Base-by-base conservation (phyloP, 2,329 filamentous ascomycete species). In the Biscogniauxia sp. region DNA sequence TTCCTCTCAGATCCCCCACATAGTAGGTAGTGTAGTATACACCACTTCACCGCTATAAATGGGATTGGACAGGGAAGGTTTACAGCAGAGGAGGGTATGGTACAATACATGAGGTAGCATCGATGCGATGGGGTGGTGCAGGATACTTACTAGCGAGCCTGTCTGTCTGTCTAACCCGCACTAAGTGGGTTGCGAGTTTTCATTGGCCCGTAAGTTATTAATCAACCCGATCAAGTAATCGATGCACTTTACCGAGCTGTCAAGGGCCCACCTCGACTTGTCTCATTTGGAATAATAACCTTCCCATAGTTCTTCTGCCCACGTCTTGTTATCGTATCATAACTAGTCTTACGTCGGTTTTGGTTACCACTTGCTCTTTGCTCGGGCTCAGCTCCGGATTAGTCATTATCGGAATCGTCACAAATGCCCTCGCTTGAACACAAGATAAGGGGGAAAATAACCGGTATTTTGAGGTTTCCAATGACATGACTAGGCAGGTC, bases 211-310 rank as follows among this genome's bases (percentile, higher is more conserved):
- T 25, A 13, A 20, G 2, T 25, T 53, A 5, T 25, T 15, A 53
- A 26, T 23, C 20, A 53, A 19, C 52, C 52, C 52, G 52, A 53
- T 53, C 17, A 25, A 28, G 52, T 26, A 53, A 26, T 26, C 25
- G 52, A 26, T 13, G 28, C 20, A 28, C 52, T 26, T 45, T 45
- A 19, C 52, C 25, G 52, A 28, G 52, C 52, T 53, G 23, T n/a
- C 17, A 25, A 53, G 25, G 52, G 20, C 17, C 52, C 52, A 53
- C 52, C 28, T 11, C 9, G 13, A 52, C 20, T n/a, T 23, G 52
- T 53, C 52, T 26, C 52, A 26, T 53, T 53, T 53, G 52, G 52
- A 53, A 53, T 52, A 52, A 52, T 26, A 52, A 23, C 20, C 51
- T 23, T 52, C 7, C 51, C 20, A 23, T 52, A 5, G 23, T 9